Evolutionary conservation across 805 yeast genomes (phyloP).

Genomic region (Starmerella potacharoeniae): DNA sequence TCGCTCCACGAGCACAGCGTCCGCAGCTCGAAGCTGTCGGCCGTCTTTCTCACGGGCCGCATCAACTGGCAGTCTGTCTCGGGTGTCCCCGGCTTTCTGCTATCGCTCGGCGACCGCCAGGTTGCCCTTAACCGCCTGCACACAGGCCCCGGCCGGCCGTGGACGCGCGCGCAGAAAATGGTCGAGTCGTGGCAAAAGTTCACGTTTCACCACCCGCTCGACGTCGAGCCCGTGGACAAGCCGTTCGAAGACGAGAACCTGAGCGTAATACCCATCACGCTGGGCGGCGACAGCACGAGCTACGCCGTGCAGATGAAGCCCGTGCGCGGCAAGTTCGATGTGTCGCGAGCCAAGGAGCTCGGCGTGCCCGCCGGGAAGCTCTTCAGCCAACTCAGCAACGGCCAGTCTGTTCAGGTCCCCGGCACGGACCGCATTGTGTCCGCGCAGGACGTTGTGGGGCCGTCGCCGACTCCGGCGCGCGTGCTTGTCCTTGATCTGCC

Average conservation of each 20-base stretch:
- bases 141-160: constrained; percentile 30
- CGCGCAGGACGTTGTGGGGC: constrained; percentile 65
- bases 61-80: constrained; percentile 67
- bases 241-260: constrained; percentile 23
- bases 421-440: constrained; percentile 29
- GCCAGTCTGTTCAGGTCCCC: constrained; percentile 38
- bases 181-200: constrained; percentile 78
- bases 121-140: constrained; percentile 2
- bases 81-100: constrained; percentile 83
- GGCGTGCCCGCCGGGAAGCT: constrained; percentile 58
- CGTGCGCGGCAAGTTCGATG: constrained; percentile 65
- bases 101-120: constrained; percentile 56
- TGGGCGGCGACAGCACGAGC: constrained; percentile 30
- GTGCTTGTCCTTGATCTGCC: constrained; percentile 70
- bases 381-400: constrained; percentile 49
- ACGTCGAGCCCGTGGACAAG: constrained; percentile 33
- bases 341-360: constrained; percentile 49
- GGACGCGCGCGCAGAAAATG: constrained; percentile 38
- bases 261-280: constrained; percentile 21
- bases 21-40: constrained; percentile 45
- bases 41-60: constrained; percentile 69
- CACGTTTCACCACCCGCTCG: constrained; percentile 56
- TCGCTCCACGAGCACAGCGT: constrained; percentile 49
- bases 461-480: constrained; percentile 45
- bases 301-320: constrained; percentile 60